Evolutionary conservation across 2,329 filamentous ascomycete genomes (phyloP), one percentile per base, ranked within the genome.

Genomic region (Xylogone sp.): DNA sequence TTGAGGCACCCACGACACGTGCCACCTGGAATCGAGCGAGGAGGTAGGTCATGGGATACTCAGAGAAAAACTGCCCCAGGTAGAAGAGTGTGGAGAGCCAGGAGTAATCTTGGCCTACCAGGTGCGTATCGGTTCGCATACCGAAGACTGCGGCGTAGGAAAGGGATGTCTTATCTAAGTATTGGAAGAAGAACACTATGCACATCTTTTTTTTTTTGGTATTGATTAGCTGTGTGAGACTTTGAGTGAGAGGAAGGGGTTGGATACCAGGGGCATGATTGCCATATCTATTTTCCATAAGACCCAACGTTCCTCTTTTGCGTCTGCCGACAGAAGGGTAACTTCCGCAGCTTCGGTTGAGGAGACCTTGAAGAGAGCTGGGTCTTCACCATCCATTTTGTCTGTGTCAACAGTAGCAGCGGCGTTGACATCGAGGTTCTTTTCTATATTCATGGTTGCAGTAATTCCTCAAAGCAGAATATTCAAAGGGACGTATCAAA

Each of bases 31-130:
- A 65, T 3, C 70, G 66, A 29, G 69, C 73, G 75, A 79, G 79
- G 10, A 79, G 62, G 56, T 77, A 78, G 46, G 76, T 75, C 52
- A 74, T 75, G 1, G 75, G 75, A 51, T 72, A 76, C 53, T 77
- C 75, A 0, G 75, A 69, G 2, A 75, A 69, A 8, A 75, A 64
- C 54, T 76, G 72, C 6, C 69, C 69, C 21, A 77, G 56, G 57
- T 73, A 75, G 61, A 75, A 75, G 53, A 75, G 71, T 7, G 68
- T 71, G 9, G 64, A 70, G 24, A 65, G 70, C 76, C 76, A 79
- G 1, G 74, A 77, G 55, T 76, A 79, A 48, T 80, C 68, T 3
- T 59, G 61, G 43, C 69, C 70, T 1, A 68, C 70, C 56, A 79
- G 62, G 0, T 71, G 60, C 7, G 79, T 65, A 51, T 78, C 75